Evolutionary conservation across 768 basidiomycete species (phyloP), one percentile per base, ranked within the genome.

Genomic region (Dioszegia crocea): DNA sequence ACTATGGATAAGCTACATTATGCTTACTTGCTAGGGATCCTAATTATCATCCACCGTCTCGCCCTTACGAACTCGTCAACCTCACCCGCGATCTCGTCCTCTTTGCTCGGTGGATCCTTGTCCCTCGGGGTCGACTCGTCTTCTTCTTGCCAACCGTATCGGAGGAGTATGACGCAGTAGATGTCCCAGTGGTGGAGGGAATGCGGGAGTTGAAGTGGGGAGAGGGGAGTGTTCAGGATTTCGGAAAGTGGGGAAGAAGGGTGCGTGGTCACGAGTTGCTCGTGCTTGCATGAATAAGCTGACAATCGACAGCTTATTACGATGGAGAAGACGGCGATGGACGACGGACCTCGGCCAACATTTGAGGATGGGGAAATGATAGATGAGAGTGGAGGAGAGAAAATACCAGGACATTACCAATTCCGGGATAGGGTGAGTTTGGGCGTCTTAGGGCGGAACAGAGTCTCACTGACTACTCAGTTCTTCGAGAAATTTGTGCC

Each of bases 161-260:
- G 12, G 92, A 94, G 46, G 88, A 92, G 40, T 98, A 93, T 70
- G 84, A 87, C 60, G 88, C 89, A 64, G 79, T 96, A 1, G 96
- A 99, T 70, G 80, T 98, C 9, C 82, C 87, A 29, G 77, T 81
- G 0, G 83, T 90, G 76, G 81, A 91, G 23, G 93, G 92, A 1
- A 92, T 98, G 88, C 55, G 39, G 52, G 85, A 85, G 65, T 77
- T 98, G 31, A 73, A 70, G 49, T 54, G 58, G 19, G 68, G 62
- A 8, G 64, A 66, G 5, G 76, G 74, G 73, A 92, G 90, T 33
- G 77, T 91, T 62, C 92, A 99, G 76, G 86, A 88, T 67, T 99
- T 97, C 70, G 92, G 92, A 14, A 88, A 86, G 24, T 99, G 94
- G 94, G 92, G 91, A 1, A 81, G 94, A 65, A 78, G 94, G 73